Conservation (phyloP, 768 basidiomycete species). For the Hirschioporus abietinus region DNA sequence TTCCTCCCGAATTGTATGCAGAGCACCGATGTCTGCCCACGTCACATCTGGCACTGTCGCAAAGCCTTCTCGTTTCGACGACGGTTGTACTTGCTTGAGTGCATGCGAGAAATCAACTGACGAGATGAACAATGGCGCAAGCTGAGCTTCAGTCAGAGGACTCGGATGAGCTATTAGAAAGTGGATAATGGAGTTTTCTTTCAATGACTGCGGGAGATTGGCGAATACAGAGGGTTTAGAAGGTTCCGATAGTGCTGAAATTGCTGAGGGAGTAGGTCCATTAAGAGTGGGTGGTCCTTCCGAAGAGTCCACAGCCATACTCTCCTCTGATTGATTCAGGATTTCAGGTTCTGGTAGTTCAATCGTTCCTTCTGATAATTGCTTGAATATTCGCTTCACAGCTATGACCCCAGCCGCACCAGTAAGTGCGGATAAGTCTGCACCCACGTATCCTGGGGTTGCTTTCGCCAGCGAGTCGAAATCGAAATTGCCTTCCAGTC, state of each 20-base stretch:
- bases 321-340: slow-evolving; percentile 28
- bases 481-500: slow-evolving; percentile 84
- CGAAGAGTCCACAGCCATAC: slow-evolving; percentile 39
- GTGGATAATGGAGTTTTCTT: slow-evolving; percentile 71
- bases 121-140: slow-evolving; percentile 78
- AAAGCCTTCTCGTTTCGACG: slow-evolving; percentile 96
- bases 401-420: slow-evolving; percentile 94
- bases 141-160: slow-evolving; percentile 71
- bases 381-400: slow-evolving; percentile 91
- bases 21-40: slow-evolving; percentile 92
- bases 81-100: slow-evolving; percentile 88
- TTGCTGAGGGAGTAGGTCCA: slow-evolving; percentile 22
- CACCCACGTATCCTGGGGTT: slow-evolving; percentile 96
- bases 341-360: slow-evolving; percentile 41
- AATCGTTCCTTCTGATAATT: slow-evolving; percentile 60
- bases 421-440: slow-evolving; percentile 85
- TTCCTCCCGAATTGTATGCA: slow-evolving; percentile 82
- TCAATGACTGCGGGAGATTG: slow-evolving; percentile 35
- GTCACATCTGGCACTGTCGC: slow-evolving; percentile 94
- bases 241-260: slow-evolving; percentile 12
- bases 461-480: slow-evolving; percentile 81
- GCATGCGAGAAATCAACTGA: slow-evolving; percentile 75
- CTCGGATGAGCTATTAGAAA: slow-evolving; percentile 86
- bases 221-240: slow-evolving; percentile 28
- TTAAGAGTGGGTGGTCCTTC: slow-evolving; percentile 33